Evolutionary conservation across 1,284 basidiomycete species (phyloP), one percentile per base, ranked within the genome.

Genomic region (Sparassis latifolia): DNA sequence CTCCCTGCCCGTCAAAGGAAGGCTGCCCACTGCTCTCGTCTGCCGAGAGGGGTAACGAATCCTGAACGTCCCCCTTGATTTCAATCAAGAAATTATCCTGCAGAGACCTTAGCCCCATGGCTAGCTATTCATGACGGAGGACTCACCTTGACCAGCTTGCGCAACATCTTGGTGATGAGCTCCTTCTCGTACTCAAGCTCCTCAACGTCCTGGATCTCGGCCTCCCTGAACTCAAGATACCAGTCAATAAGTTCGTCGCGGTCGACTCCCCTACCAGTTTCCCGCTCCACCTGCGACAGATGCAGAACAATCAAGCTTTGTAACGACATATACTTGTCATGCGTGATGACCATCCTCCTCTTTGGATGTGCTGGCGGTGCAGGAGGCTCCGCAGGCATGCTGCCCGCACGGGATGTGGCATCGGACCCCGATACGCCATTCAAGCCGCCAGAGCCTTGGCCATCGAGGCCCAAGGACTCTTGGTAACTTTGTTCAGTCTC

Each of bases 101-200:
- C 44, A 29, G 20, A 31, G 42, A 55, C 35, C 38, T 50, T 45
- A 52, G 39, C 44, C 49, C 5, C 51, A 20, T 40, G n/a, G 28
- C 33, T 46, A 47, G 28, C 45, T n/a, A 20, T 28, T 20, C 37
- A n/a, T 29, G 48, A 51, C 32, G 49, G 6, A 12, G 35, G n/a
- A 54, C 78, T 49, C 56, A 90, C 95, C 81, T 94, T 96, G 55
- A 96, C 88, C 51, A 99, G 73, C 69, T 92, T 94, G 58, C 76
- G 81, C 55, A 99, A 67, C 62, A 97, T 86, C 72, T 98, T 99
- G 43, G 79, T 82, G 56, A 98, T 84, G 52, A 99, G 74, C 66
- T 92, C 89, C 60, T 86, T 88, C 72, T 99, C 92, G 58, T 89
- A 86, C 60, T 97, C 92, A n/a, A 97, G 72, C 63, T 96, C 88